Evolutionary conservation across 2,329 filamentous ascomycete genomes (phyloP).

Genomic region (Xylariaceae sp.): DNA sequence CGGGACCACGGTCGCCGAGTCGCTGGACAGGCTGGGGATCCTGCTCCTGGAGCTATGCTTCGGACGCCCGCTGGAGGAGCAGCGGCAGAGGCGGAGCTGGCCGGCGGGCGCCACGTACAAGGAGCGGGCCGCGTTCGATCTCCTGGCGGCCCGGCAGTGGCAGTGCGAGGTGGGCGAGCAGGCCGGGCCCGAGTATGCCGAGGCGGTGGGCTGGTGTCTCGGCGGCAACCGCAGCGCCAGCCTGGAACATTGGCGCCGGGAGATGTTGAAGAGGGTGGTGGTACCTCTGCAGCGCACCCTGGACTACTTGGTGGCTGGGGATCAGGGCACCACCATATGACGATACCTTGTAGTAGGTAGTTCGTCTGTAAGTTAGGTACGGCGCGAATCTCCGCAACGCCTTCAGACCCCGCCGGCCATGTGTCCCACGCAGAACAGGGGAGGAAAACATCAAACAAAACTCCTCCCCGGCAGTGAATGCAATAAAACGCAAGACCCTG

Average conservation of each 20-base stretch:
- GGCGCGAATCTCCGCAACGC: too few species aligned
- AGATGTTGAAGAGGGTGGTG: slow-evolving; percentile 12
- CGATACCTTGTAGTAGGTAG: too few species aligned
- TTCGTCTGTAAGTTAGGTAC: too few species aligned
- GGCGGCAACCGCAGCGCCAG: slow-evolving; percentile 1
- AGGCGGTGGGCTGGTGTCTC: slow-evolving; percentile 9
- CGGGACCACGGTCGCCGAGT: not conserved
- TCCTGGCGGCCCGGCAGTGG: slow-evolving; percentile 11
- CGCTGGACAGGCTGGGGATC: slow-evolving; percentile 11
- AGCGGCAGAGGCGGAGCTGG: slow-evolving; percentile 3
- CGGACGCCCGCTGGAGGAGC: slow-evolving; percentile 6
- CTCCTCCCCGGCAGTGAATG: too few species aligned
- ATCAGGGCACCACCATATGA: too few species aligned
- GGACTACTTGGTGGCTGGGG: not conserved
- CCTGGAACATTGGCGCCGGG: slow-evolving; percentile 7
- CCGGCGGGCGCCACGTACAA: slow-evolving; percentile 1
- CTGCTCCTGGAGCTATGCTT: slow-evolving; percentile 19
- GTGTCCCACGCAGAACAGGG: too few species aligned
- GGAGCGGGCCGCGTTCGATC: slow-evolving; percentile 8
- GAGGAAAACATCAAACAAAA: too few species aligned
- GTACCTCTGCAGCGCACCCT: slow-evolving; percentile 6
- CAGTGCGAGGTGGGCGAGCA: slow-evolving; percentile 11
- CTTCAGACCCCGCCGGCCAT: too few species aligned
- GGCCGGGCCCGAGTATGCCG: slow-evolving; percentile 7
- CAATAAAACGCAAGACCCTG: too few species aligned